Evolutionary conservation across 2,329 filamentous ascomycete species (phyloP), one percentile per base, ranked within the genome.

Genomic region (Lecanicillium sp.): DNA sequence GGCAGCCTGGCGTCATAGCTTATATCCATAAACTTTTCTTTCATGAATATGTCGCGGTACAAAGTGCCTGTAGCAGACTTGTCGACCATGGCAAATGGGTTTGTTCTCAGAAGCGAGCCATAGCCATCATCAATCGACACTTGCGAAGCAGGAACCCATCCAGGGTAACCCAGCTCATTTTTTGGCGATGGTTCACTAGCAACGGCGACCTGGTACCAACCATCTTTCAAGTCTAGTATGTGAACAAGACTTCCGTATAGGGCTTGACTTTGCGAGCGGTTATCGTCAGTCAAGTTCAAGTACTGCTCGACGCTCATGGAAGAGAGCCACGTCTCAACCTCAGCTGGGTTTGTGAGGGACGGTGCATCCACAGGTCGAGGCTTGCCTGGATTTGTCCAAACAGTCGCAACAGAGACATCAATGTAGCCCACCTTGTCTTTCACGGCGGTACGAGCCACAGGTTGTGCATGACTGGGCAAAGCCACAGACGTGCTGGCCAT

Each of bases 321-420:
- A n/a, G 15, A 15, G 12, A 38, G 29, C 37, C 37, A 38, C 12
- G 17, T 33, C 11, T 27, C 11, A 6, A 38, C 25, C 11, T 33
- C 29, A 9, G 20, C 37, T 4, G 37, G 37, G 37, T 29, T 38
- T 13, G 15, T 25, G 16, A 38, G 16, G 3, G 28, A 28, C 14
- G 37, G 37, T n/a, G 28, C 29, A 22, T 38, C 37, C n/a, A 38
- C 29, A 4, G 16, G 14, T 12, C 37, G 37, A 13, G 37, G 37
- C 30, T 32, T 38, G 30, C 37, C 33, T n/a, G 37, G 16, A 19
- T 38, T 14, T 5, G 37, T 38, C 37, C 37, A 38, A 11, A 38
- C 15, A 7, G 37, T 38, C 5, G 37, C 14, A 5, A 38, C 37
- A 6, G 37, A 32, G 4, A 38, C 37, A 16, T 33, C 18, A 16